Evolutionary conservation across 352 stramenopile genomes (phyloP), one percentile per base, ranked within the genome.

Genomic region (Phytophthora niederhauseri): DNA sequence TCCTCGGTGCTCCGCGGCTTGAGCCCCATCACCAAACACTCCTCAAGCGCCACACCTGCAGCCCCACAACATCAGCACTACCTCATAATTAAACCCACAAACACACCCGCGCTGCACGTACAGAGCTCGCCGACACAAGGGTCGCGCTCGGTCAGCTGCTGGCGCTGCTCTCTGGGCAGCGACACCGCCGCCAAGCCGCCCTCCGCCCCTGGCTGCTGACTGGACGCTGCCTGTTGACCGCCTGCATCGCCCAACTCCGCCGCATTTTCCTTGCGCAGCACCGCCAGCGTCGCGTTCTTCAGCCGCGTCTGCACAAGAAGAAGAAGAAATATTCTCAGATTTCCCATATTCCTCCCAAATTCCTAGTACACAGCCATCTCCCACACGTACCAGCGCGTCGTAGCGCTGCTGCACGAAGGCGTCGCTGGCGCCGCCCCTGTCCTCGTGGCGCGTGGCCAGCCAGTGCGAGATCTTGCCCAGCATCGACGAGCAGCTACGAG

Each of bases 241-340:
- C 22, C 49, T 49, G n/a, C 6, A 22, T 75, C 45, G 28, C 56
- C 34, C 26, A 61, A 45, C 57, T 84, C 63, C 36, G 55, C 7
- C 9, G 63, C 65, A 61, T 73, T 68, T 73, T 78, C 66, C 28
- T 75, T 76, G 67, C 72, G 77, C 61, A 86, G 52, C 45, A 91
- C 76, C 17, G 82, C 76, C 24, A 91, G 61, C 57, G 83, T 92
- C 31, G 81, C 74, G 70, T 90, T 86, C 75, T 93, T 93, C 70
- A 93, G 64, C 8, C 70, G 81, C 30, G 76, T 78, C 85, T 93
- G 43, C 15, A 31, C 2, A 64, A 61, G 8, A 61, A 30, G 15
- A 67, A 11, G 20, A 9, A 41, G 8, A 26, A 20, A 15, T 28
- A 57, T 57, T 58, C 36, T 45, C 36, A 45, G 36, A 45, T 45